These are phyloP conservation scores for Scedosporium boydii DNA, from an alignment of 2,329 filamentous ascomycete species.

Conservation along the genomic window DNA sequence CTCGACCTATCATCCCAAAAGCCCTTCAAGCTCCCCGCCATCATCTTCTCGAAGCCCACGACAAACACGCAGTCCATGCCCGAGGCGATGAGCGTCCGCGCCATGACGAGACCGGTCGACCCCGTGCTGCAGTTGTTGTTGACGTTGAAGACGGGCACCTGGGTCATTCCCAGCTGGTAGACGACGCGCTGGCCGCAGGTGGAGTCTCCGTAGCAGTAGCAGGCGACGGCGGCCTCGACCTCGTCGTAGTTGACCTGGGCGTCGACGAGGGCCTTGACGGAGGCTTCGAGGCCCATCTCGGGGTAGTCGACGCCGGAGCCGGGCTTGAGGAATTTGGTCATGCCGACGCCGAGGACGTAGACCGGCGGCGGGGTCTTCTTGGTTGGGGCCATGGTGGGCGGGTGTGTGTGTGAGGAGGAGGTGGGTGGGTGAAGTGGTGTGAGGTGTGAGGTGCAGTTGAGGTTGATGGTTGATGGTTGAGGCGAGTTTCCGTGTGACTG, in stretches of 20 bases:
- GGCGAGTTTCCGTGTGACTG: too few species aligned
- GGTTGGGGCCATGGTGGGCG: constrained; percentile 35
- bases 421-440: background rate
- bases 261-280: constrained; percentile 75
- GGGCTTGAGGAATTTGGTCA: constrained; percentile 99
- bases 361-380: constrained; percentile 30
- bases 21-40: constrained; percentile 71
- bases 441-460: background rate
- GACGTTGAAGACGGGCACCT: constrained; percentile 94
- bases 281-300: constrained; percentile 87
- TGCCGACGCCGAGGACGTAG: constrained; percentile 94
- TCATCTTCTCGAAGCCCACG: constrained; percentile 98
- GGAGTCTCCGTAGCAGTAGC: constrained; percentile 95
- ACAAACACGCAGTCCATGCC: constrained; percentile 86
- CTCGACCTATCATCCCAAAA: constrained; percentile 81
- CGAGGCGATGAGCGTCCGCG: constrained; percentile 64
- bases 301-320: constrained; percentile 90
- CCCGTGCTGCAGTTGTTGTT: constrained; percentile 99
- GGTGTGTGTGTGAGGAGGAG: background rate
- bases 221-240: constrained; percentile 89
- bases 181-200: constrained; percentile 95
- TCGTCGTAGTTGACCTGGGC: constrained; percentile 95
- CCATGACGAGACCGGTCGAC: constrained; percentile 83
- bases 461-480: too few species aligned
- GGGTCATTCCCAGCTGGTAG: constrained; percentile 97